These are phyloP conservation scores for Scenedesmus sp. DNA, from an alignment of 163 green algal genomes.

Conservation along the genomic window DNA sequence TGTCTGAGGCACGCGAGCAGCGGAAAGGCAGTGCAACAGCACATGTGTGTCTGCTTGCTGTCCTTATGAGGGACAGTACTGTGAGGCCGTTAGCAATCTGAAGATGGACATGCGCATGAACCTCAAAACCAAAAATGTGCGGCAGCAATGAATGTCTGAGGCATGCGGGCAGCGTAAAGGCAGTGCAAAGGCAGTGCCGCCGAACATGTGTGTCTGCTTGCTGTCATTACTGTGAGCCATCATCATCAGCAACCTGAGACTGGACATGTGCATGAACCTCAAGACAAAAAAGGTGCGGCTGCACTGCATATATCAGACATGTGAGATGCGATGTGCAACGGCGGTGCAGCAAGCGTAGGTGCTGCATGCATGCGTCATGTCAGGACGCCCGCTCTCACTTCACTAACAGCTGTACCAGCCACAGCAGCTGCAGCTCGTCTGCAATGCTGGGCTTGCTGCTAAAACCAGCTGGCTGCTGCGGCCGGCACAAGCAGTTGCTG, in stretches of 20 bases:
- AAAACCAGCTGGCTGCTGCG: background rate
- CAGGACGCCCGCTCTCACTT: background rate
- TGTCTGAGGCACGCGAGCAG: no score
- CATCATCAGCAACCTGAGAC: conserved; percentile 81
- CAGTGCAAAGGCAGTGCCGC: no score
- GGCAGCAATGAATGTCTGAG: background rate
- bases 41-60: no score
- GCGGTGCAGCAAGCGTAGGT: no score
- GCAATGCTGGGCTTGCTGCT: background rate
- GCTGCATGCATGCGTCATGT: no score
- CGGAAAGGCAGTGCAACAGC: no score
- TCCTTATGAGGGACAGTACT: no score
- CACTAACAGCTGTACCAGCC: background rate
- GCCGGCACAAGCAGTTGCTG: background rate
- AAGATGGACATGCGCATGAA: conserved; percentile 99
- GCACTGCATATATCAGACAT: background rate
- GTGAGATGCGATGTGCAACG: no score
- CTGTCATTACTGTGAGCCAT: no score
- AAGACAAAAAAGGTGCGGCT: conserved; percentile 89
- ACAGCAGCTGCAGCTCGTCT: background rate
- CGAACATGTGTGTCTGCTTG: no score
- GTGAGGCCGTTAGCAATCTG: conserved; percentile 68
- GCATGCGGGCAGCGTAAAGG: no score
- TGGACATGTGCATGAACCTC: conserved; percentile 99
- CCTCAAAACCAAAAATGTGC: conserved; percentile 93